Percentiles rank a stretch among this genome's conserved stretches.
Conservation (phyloP, 768 basidiomycete species). For the Arthromyces matolae region DNA sequence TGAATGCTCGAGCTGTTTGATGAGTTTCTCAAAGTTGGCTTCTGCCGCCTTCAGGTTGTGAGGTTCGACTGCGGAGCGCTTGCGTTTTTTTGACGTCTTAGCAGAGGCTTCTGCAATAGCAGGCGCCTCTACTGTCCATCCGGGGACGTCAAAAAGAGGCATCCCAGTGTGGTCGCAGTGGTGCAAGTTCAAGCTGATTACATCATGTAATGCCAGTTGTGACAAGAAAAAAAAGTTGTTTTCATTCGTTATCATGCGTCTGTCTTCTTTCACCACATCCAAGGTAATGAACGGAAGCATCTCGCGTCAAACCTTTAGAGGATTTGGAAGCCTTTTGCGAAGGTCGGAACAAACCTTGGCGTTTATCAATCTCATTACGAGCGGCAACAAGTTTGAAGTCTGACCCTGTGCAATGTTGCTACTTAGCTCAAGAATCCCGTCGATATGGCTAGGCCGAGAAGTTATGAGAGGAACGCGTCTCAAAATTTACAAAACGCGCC, state of each 20-base stretch:
- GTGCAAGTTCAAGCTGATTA: constrained; percentile 3
- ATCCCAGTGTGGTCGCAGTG: constrained; percentile 19
- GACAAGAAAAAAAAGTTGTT: no score
- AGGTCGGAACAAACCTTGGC: neutral
- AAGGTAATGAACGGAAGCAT: no score
- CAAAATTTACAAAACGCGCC: constrained; percentile 1
- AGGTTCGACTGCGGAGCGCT: constrained; percentile 38
- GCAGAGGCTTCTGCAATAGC: constrained; percentile 33
- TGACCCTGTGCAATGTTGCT: neutral
- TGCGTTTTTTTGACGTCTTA: constrained; percentile 50
- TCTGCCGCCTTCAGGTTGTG: constrained; percentile 35
- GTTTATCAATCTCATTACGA: constrained; percentile 2
- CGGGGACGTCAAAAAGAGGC: constrained; percentile 63
- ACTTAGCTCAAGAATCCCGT: neutral
- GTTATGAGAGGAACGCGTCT: neutral
- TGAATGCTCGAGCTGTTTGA: constrained; percentile 40
- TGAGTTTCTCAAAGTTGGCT: constrained; percentile 58
- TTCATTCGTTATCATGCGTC: no score
- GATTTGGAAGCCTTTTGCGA: neutral
- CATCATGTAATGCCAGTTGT: constrained; percentile 1
- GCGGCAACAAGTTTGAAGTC: no score
- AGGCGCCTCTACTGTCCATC: constrained; percentile 54
- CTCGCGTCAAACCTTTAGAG: neutral
- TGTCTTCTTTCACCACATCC: no score
- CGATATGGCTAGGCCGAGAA: neutral